Base-by-base conservation (phyloP, 306 rosid genomes). In the Quercus agrifolia region DNA sequence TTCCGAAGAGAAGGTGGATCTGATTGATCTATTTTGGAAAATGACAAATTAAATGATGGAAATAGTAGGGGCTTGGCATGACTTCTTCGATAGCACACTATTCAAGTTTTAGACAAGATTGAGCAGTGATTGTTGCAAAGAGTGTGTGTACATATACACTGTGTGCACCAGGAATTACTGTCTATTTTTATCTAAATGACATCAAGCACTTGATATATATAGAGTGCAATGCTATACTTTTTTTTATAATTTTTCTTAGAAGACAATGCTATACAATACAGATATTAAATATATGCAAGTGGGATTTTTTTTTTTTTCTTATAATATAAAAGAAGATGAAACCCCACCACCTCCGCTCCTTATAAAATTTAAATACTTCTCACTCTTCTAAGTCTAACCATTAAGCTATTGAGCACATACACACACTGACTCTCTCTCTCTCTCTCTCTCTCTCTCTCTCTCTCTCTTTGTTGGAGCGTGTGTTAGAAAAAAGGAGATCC, bases 1-100 rank as follows among this genome's bases (percentile, higher is more conserved):
- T 23, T 71, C 7, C 8, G 13, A 52, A 67, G 84, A 62, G 77
- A 80, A 68, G 15, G 68, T 85, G 87, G 78, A 77, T 81, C 41
- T 88, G 89, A 77, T 75, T 35, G 86, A 57, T 84, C 33, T 58
- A 77, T 82, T 81, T 76, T 84, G 82, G 67, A 77, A 93, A 88
- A 67, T 77, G 83, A 80, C 92, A 87, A 87, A 88, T 56, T 63
- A 52, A 35, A 35, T n/a, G 7, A 68, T 68, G 27, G 72, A 68
- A 49, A 49, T 49, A 49, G 17, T 49, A 49, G 54, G 54, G 5
- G 46, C 46, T 30, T 27, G 69, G 66, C 33, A 62, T 4, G 33
- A 63, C 70, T 28, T 19, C 70, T 28, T 63, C 17, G 23, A 3
- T 58, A 58, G 21, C 63, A 20, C 64, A 8, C 23, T 20, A n/a